Evolutionary conservation across 805 yeast genomes (phyloP).

Genomic region (Hemisphaericaspora nanyangensis): DNA sequence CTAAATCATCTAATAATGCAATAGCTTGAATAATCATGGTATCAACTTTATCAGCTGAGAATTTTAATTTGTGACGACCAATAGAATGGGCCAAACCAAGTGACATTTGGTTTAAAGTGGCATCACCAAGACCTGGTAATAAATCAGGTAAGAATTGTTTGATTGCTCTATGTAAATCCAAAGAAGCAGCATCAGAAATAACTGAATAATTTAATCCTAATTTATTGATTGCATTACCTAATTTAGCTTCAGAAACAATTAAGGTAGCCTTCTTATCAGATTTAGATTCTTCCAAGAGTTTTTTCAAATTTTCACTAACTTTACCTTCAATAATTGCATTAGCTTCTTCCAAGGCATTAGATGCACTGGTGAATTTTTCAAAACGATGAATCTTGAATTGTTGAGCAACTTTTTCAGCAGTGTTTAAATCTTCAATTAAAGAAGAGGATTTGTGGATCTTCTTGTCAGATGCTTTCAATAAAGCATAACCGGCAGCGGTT

Average conservation of each 20-base stretch:
- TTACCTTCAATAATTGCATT: constrained; percentile 89
- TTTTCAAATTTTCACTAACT: constrained; percentile 80
- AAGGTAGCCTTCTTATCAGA: constrained; percentile 80
- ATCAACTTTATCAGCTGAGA: constrained; percentile 97
- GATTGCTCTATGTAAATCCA: constrained; percentile 93
- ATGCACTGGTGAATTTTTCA: constrained; percentile 91
- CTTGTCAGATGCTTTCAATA: constrained; percentile 95
- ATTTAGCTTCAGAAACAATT: constrained; percentile 90
- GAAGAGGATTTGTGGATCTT: constrained; percentile 84
- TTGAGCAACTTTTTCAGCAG: constrained; percentile 79
- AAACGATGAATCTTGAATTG: constrained; percentile 94
- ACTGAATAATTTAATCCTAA: constrained; percentile 83
- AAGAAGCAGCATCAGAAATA: constrained; percentile 90
- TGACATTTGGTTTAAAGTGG: constrained; percentile 88
- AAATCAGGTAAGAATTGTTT: constrained; percentile 92
- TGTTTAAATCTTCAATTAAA: constrained; percentile 70
- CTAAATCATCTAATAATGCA: constrained; percentile 92
- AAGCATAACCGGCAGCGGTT: constrained; percentile 98
- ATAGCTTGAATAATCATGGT: constrained; percentile 99
- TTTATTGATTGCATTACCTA: constrained; percentile 95
- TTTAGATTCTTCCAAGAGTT: constrained; percentile 70
- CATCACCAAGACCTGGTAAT: constrained; percentile 86
- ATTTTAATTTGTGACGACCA: constrained; percentile 97
- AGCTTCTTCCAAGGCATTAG: constrained; percentile 94
- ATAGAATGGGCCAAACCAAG: constrained; percentile 97